phyloP scores from a whole-genome alignment of 2,329 filamentous ascomycete genomes.

The Aspergillus sp. region DNA sequence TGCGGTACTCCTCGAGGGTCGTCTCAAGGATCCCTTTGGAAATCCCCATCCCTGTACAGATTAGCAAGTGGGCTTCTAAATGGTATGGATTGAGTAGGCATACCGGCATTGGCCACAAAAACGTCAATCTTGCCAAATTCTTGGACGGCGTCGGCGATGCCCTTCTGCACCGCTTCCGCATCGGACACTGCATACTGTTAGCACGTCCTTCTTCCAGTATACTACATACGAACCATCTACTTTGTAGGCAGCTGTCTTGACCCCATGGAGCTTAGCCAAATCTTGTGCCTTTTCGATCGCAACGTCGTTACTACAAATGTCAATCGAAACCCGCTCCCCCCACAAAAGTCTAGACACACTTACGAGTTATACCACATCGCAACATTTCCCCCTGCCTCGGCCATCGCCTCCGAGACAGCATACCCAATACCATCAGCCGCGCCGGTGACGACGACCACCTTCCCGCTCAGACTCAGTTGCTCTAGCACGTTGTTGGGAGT shows the following conservation, averaged over 20 bases:
- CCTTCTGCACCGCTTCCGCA: conserved; percentile 32
- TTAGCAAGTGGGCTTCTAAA: too few relatives aligned
- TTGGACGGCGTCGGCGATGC: conserved; percentile 32
- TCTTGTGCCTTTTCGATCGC: conserved; percentile 37
- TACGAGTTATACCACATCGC: conserved; percentile 42
- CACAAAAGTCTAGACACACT: conserved; percentile 4
- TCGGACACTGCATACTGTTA: conserved; percentile 38
- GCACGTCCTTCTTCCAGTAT: background rate
- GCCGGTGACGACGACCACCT: conserved; percentile 42
- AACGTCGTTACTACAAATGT: conserved; percentile 23
- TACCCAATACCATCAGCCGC: conserved; percentile 47
- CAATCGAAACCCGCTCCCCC: background rate
- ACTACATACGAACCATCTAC: conserved; percentile 33
- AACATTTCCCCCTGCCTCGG: conserved; percentile 45
- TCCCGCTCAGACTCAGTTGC: conserved; percentile 44
- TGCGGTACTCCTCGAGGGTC: conserved; percentile 50
- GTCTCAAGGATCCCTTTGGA: conserved; percentile 56
- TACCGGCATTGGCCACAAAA: conserved; percentile 45
- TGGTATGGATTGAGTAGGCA: background rate
- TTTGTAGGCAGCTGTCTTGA: conserved; percentile 44
- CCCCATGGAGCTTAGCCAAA: conserved; percentile 30
- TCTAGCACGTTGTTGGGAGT: conserved; percentile 45
- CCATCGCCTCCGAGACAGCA: conserved; percentile 46
- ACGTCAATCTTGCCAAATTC: conserved; percentile 46
- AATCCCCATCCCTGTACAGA: conserved; percentile 45